Evolutionary conservation across 129 eudicot species (phyloP).

Genomic region (Pittosporum tobira): DNA sequence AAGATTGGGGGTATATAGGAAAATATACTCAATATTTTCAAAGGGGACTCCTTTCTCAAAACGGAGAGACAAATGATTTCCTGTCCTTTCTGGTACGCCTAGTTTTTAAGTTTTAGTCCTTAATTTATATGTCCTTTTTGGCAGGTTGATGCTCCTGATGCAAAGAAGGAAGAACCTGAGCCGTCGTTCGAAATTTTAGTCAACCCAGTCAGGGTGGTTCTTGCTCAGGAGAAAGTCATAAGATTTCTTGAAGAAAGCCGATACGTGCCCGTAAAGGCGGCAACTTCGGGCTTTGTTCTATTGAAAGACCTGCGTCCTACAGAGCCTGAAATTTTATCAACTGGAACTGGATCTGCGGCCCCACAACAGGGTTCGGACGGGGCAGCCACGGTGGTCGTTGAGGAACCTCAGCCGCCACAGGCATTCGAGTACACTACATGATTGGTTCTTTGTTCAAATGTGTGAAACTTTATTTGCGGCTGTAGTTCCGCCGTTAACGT

Average conservation of each 20-base stretch:
- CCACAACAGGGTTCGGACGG: slow-evolving; percentile 49
- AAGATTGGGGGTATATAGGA: too few species aligned
- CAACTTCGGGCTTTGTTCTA: slow-evolving; percentile 84
- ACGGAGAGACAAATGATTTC: not conserved
- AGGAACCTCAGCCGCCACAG: slow-evolving; percentile 94
- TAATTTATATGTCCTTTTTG: too few species aligned
- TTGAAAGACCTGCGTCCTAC: slow-evolving; percentile 70
- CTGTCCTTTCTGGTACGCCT: slow-evolving; percentile 7
- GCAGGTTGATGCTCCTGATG: slow-evolving; percentile 63
- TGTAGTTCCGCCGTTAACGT: not conserved
- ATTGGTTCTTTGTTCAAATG: slow-evolving; percentile 8
- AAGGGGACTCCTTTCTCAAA: too few species aligned
- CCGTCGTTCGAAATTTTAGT: slow-evolving; percentile 63
- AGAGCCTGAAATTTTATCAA: slow-evolving; percentile 69
- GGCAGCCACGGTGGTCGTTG: slow-evolving; percentile 82
- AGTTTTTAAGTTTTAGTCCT: not conserved
- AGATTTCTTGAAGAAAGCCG: slow-evolving; percentile 70
- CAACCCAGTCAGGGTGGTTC: slow-evolving; percentile 89
- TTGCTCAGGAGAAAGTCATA: slow-evolving; percentile 80
- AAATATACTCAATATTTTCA: too few species aligned
- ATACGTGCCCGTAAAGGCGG: slow-evolving; percentile 75
- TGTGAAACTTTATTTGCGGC: too few species aligned
- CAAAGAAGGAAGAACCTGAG: slow-evolving; percentile 85
- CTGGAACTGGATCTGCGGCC: slow-evolving; percentile 41
- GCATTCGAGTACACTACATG: slow-evolving; percentile 74